Base-by-base conservation (phyloP, 2,329 filamentous ascomycete species). In the Colletotrichum falcatum region DNA sequence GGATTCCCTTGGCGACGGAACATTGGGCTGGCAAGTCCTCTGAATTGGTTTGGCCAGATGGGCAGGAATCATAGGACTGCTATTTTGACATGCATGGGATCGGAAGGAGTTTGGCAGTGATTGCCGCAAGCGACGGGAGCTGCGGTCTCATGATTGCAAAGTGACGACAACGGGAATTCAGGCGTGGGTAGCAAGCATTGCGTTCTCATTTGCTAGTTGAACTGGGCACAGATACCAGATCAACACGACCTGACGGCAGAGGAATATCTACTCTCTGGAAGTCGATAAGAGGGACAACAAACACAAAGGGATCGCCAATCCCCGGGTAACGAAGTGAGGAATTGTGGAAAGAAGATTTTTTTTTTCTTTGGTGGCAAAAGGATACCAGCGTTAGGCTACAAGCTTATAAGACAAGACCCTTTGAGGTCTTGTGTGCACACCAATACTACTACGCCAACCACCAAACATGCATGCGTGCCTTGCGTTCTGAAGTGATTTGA, bases 21-120 rank as follows among this genome's bases (percentile, higher is more conserved):
- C 68, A 68, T 44, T 68, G 68, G 68, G 53, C 68, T 53, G 64
- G 65, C 30, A 63, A 26, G 65, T 56, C 66, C 68, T 49, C 42
- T 42, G 44, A 42, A 16, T 51, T 56, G 65, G 54, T 23, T 65
- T 71, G 48, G 61, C 60, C 69, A 65, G 59, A 53, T 23, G 65
- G 69, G 60, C 69, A 61, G 69, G 65, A 70, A 65, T 58, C 66
- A 71, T 61, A 58, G 59, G 69, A 65, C 61, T 71, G 66, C 60
- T 65, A 61, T 70, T 71, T 70, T 69, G 59, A 71, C 33, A 71
- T 61, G 66, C 69, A 71, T 71, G 66, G 69, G 46, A 69, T 65
- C 48, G 69, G 56, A 64, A 61, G 69, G 69, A 71, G 69, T 71
- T 71, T 70, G 66, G 69, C 69, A 61, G 65, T 71, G 69, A 55